Evolutionary conservation across 2,329 filamentous ascomycete species (phyloP).

Genomic region (Xylaria sp.): DNA sequence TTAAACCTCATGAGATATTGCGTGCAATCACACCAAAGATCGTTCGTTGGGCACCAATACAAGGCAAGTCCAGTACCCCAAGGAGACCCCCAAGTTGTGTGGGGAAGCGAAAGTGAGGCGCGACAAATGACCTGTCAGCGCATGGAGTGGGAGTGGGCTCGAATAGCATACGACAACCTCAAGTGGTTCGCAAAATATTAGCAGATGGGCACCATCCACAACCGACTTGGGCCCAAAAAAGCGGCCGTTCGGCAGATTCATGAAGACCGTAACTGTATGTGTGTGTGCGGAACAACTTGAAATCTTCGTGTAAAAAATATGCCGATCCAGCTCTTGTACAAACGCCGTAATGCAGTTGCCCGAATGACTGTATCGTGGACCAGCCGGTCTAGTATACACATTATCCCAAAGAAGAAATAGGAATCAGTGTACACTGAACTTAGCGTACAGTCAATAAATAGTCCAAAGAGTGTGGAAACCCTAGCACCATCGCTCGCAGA

Average conservation of each 20-base stretch:
- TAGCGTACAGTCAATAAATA: constrained; percentile 2
- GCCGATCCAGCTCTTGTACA: constrained; percentile 2
- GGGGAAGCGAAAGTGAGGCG: constrained; percentile 36
- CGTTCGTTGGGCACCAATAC: constrained; percentile 39
- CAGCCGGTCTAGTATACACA: constrained; percentile 18
- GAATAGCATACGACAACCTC: constrained; percentile 24
- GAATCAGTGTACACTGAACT: background rate
- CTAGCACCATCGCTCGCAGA: constrained; percentile 6
- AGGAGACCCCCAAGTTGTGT: constrained; percentile 24
- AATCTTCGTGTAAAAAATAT: constrained; percentile 4
- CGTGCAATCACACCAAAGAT: constrained; percentile 13
- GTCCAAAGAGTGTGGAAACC: constrained; percentile 1
- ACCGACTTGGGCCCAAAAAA: constrained; percentile 4
- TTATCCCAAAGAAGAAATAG: background rate
- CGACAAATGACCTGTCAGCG: constrained; percentile 23
- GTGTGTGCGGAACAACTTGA: background rate
- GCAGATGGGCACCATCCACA: background rate
- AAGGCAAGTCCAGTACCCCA: constrained; percentile 11
- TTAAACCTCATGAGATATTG: constrained; percentile 14
- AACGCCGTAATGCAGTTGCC: constrained; percentile 10
- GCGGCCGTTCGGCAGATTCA: background rate
- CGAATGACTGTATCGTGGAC: background rate
- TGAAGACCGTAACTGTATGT: constrained; percentile 5
- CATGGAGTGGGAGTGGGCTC: constrained; percentile 27
- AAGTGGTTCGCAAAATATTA: background rate